Evolutionary conservation across 208 protist species (phyloP), one percentile per base, ranked within the genome.

Genomic region (Leishmania lainsoni): DNA sequence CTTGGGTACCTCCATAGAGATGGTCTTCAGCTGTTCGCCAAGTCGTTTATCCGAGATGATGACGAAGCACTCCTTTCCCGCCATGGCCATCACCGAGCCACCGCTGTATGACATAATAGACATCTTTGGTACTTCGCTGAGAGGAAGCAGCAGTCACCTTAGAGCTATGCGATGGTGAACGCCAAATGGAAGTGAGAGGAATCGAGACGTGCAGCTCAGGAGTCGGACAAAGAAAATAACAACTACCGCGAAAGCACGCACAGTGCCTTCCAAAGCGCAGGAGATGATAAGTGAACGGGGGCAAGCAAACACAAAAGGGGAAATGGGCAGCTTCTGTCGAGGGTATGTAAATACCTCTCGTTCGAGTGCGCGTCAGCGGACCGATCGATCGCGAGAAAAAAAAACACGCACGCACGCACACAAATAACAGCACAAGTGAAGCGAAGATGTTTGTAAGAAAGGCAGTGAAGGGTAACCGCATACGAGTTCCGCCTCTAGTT

Each of bases 1-100:
- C 83, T 99, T 99, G 32, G 96, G 92, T 51, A 99, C 96, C 83
- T 99, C 92, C 82, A 91, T 99, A 5, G 94, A 95, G 39, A 99
- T 97, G 0, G 98, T 99, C 88, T 99, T 98, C 49, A 97, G 89
- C 84, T 98, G 92, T 81, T 99, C 92, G 81, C 99, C 99, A 72
- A 99, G 97, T 59, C 99, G 94, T 74, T 94, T 95, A 91, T 99
- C 99, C 8, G 95, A 94, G 26, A 99, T 98, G 79, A 99, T 99
- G 10, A 99, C 99, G 72, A 99, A 98, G 90, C 99, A 99, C 87
- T 99, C 94, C 85, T 99, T 99, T 16, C 99, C 99, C 0, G 93
- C 91, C 99, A 99, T 99, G 32, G 98, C 98, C 83, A 99, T 73
- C 69, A 99, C 91, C 56, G 98, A 98, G 78, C 97, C 98, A 70